Base-by-base conservation (phyloP, 805 yeast genomes). In the Debaryomyces prosopidis region DNA sequence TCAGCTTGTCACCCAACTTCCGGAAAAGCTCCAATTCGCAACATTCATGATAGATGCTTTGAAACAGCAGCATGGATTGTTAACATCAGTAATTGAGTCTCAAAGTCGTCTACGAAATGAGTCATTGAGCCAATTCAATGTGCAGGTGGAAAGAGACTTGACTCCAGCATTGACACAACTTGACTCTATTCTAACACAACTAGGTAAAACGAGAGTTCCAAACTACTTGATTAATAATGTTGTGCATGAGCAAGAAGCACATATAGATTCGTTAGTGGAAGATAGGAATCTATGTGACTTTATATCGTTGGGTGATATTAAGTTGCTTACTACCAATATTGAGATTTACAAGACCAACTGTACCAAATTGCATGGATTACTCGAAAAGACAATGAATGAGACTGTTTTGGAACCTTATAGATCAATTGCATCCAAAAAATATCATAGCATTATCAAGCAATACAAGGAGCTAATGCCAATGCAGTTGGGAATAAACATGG, bases 261-360 rank as follows among this genome's bases (percentile, higher is more conserved):
- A 32, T 34, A 39, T 30, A 39, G 15, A 17, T 10, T 12, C 17
- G 12, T 6, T 14, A 12, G 30, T 15, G 17, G 30, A 16, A 28
- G 39, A 36, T 38, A 37, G 42, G 26, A 49, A 53, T 34, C 53
- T 69, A 9, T 49, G 49, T 11, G 73, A 69, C 42, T 71, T 72
- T 44, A 62, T 71, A 2, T 62, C 75, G 3, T 38, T 51, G 7
- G 71, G 58, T 7, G 66, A 69, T 14, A 68, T 71, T 30, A 51
- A 51, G 4, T 26, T 44, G 1, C 54, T 71, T 14, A 47, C 53
- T 18, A 38, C 26, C 11, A 68, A 69, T 42, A 61, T 70, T 10
- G 48, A 47, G 14, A 54, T 60, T 2, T 64, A 68, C 48, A 53
- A 53, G 36, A 32, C 44, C 11, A 71, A 72, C 47, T 53, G 57